phyloP scores from a whole-genome alignment of 805 yeast species.

The Metschnikowia hibisci region DNA sequence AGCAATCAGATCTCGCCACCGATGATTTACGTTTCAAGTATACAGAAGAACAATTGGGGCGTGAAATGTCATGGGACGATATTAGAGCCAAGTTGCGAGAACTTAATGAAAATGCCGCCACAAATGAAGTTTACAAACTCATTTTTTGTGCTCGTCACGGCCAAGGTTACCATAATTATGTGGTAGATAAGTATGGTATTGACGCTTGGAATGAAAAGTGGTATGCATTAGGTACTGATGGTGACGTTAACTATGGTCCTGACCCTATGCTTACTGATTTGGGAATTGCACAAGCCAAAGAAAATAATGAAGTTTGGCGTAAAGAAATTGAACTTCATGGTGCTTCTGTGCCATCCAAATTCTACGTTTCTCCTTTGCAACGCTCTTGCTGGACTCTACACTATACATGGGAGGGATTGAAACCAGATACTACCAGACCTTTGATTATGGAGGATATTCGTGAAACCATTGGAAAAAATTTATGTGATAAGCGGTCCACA shows the following conservation, averaged over 20 bases:
- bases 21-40: slow-evolving; percentile 48
- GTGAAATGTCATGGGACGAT: slow-evolving; percentile 39
- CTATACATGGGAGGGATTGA: slow-evolving; percentile 45
- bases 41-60: slow-evolving; percentile 42
- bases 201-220: slow-evolving; percentile 57
- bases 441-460: slow-evolving; percentile 46
- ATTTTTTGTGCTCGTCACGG: slow-evolving; percentile 63
- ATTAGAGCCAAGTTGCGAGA: slow-evolving; percentile 28
- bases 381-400: slow-evolving; percentile 57
- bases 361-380: slow-evolving; percentile 61
- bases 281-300: slow-evolving; percentile 55
- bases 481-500: slow-evolving; percentile 56
- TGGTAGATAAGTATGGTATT: slow-evolving; percentile 51
- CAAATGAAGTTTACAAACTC: slow-evolving; percentile 44
- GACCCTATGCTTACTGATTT: slow-evolving; percentile 56
- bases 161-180: slow-evolving; percentile 62
- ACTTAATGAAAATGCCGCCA: slow-evolving; percentile 32
- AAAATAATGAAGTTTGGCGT: slow-evolving; percentile 42
- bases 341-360: slow-evolving; percentile 53
- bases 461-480: slow-evolving; percentile 57
- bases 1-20: slow-evolving; percentile 40
- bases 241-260: slow-evolving; percentile 53
- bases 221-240: slow-evolving; percentile 51
- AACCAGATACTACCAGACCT: slow-evolving; percentile 18
- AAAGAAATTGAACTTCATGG: slow-evolving; percentile 40